phyloP scores from a whole-genome alignment of 805 yeast species.

The Metschnikowia gelsemii region DNA sequence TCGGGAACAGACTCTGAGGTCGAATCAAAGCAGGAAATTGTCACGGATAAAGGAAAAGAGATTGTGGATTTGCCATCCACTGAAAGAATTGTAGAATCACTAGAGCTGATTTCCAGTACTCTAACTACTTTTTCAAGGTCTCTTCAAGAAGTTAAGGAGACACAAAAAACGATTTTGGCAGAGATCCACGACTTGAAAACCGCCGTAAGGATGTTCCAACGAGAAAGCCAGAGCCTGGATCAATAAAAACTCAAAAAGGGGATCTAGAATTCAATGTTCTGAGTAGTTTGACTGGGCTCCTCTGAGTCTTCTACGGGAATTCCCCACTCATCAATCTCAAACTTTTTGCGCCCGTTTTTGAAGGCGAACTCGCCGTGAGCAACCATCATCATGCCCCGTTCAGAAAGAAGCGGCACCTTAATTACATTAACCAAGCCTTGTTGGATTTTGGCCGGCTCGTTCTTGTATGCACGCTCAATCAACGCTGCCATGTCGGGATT shows the following conservation, averaged over 20 bases:
- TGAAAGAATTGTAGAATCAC: background rate
- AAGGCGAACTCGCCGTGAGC: slow-evolving; percentile 79
- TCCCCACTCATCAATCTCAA: slow-evolving; percentile 94
- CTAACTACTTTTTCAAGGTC: slow-evolving; percentile 11
- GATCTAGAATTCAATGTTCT: slow-evolving; percentile 35
- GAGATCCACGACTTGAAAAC: slow-evolving; percentile 10
- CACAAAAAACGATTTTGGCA: slow-evolving; percentile 11
- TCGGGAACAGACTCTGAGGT: too few species aligned
- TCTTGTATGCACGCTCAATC: slow-evolving; percentile 67
- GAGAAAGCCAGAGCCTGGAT: background rate
- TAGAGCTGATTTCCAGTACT: slow-evolving; percentile 10
- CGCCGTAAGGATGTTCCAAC: slow-evolving; percentile 12
- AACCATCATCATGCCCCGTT: slow-evolving; percentile 76
- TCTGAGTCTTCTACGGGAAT: slow-evolving; percentile 90
- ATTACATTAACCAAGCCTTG: slow-evolving; percentile 82
- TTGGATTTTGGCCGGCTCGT: slow-evolving; percentile 70
- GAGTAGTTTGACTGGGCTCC: slow-evolving; percentile 35
- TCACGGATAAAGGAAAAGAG: too few species aligned
- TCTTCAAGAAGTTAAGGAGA: slow-evolving; percentile 11
- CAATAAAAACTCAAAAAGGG: slow-evolving; percentile 4
- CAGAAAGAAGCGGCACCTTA: slow-evolving; percentile 71
- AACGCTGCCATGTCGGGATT: slow-evolving; percentile 66
- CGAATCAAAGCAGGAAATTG: too few species aligned
- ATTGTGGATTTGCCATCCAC: too few species aligned
- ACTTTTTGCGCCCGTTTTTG: slow-evolving; percentile 75